Evolutionary conservation across 2,329 filamentous ascomycete species (phyloP).

Genomic region (Monosporascus sp.): DNA sequence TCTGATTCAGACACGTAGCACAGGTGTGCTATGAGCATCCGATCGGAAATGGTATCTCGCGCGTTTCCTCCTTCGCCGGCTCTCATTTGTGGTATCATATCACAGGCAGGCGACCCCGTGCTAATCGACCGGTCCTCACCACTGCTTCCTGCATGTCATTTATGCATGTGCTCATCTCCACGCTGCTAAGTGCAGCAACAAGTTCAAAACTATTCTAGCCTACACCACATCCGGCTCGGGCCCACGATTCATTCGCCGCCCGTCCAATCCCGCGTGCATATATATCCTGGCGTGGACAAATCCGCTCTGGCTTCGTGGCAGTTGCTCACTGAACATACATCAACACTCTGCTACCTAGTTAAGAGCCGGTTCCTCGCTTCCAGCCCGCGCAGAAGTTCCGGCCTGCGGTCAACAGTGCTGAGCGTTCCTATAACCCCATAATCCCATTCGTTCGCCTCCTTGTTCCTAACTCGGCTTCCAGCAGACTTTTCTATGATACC

Average conservation of each 20-base stretch:
- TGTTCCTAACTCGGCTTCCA: no score
- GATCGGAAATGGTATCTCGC: background rate
- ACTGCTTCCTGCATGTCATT: conserved; percentile 22
- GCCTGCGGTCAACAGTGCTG: no score
- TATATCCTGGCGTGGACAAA: no score
- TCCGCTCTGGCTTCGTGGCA: background rate
- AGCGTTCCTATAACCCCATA: no score
- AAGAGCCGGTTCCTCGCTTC: background rate
- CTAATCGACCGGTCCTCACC: conserved; percentile 13
- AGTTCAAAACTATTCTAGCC: conserved; percentile 7
- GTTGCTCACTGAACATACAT: conserved; percentile 6
- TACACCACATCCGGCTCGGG: conserved; percentile 23
- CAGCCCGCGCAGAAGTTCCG: no score
- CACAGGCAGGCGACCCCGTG: no score
- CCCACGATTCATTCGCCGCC: conserved; percentile 7
- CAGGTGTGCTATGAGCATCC: background rate
- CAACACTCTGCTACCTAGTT: background rate
- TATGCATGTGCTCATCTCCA: conserved; percentile 24
- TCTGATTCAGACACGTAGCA: background rate
- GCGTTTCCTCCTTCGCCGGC: background rate
- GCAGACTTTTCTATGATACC: no score
- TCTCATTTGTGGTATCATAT: background rate
- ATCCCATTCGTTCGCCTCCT: no score
- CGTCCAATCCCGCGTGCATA: conserved; percentile 24
- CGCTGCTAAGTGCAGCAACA: conserved; percentile 10